Conservation (phyloP, 2,329 filamentous ascomycete genomes). For the Didymellaceae sp. region DNA sequence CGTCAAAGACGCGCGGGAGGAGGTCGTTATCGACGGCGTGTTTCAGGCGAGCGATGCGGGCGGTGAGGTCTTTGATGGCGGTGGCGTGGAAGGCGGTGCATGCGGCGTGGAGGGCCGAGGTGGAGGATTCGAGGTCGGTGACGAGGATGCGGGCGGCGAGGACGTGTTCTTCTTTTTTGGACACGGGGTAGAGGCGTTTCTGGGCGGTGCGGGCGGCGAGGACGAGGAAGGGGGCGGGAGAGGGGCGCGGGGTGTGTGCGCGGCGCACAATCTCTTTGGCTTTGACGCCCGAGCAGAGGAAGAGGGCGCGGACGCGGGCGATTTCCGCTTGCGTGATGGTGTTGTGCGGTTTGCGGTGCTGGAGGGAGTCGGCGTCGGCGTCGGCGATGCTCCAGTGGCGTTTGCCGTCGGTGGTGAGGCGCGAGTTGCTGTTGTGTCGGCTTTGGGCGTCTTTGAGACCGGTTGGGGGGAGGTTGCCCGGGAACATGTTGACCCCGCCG, state of each 20-base stretch:
- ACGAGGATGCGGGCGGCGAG: conserved; percentile 61
- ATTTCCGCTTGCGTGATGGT: conserved; percentile 69
- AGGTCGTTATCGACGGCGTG: conserved; percentile 57
- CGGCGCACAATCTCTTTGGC: conserved; percentile 78
- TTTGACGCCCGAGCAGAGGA: conserved; percentile 87
- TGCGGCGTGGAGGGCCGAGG: conserved; percentile 57
- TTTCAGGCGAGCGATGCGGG: conserved; percentile 53
- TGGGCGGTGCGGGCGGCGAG: conserved; percentile 54
- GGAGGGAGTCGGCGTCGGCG: conserved; percentile 40
- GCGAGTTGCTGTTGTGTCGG: conserved; percentile 37
- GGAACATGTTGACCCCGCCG: conserved; percentile 30
- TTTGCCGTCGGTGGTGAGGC: conserved; percentile 49
- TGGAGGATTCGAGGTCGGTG: conserved; percentile 54
- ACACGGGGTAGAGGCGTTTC: conserved; percentile 52
- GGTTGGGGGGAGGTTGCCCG: conserved; percentile 39
- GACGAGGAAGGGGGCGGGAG: conserved; percentile 45
- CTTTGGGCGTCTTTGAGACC: conserved; percentile 30
- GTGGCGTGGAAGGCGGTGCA: conserved; percentile 57
- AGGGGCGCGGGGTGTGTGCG: conserved; percentile 57
- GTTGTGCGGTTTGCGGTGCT: conserved; percentile 34
- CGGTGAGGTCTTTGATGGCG: conserved; percentile 53
- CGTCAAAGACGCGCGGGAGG: conserved; percentile 67
- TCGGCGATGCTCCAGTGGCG: conserved; percentile 67
- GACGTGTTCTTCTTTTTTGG: conserved; percentile 60
- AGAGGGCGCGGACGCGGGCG: conserved; percentile 75